Evolutionary conservation across 2,329 filamentous ascomycete species (phyloP).

Genomic region (Graphilbum sp.): DNA sequence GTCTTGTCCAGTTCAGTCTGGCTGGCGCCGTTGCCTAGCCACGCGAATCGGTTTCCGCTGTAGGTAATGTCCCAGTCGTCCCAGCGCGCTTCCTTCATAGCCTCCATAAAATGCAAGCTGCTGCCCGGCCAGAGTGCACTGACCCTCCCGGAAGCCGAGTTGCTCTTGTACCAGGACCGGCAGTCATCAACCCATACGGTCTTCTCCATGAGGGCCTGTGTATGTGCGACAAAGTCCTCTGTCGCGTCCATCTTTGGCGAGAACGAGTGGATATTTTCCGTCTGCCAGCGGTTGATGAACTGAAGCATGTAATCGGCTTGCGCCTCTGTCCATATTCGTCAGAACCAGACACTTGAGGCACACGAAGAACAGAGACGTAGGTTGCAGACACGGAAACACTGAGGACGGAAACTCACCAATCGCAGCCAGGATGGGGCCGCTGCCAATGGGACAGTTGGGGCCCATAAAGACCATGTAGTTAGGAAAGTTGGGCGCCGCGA

Average conservation of each 20-base stretch:
- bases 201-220: constrained; percentile 14
- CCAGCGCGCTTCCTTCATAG: constrained; percentile 12
- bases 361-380: too few species aligned
- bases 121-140: constrained; percentile 10
- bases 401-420: too few species aligned
- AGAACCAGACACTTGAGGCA: too few species aligned
- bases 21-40: constrained; percentile 13
- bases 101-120: constrained; percentile 12
- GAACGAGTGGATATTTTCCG: constrained; percentile 15
- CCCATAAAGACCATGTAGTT: constrained; percentile 4
- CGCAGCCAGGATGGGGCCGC: too few species aligned
- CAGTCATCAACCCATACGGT: constrained; percentile 15
- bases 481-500: too few species aligned
- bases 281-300: constrained; percentile 12
- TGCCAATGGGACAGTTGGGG: too few species aligned
- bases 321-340: too few species aligned
- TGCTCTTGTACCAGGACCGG: constrained; percentile 13
- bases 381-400: too few species aligned
- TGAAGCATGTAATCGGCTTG: constrained; percentile 13
- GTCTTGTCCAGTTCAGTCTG: constrained; percentile 24
- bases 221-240: constrained; percentile 16
- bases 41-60: constrained; percentile 4
- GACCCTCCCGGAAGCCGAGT: constrained; percentile 10
- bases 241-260: constrained; percentile 11
- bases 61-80: constrained; percentile 16